Base-by-base conservation (phyloP, 441 rosid species). In the Codiaeum variegatum region DNA sequence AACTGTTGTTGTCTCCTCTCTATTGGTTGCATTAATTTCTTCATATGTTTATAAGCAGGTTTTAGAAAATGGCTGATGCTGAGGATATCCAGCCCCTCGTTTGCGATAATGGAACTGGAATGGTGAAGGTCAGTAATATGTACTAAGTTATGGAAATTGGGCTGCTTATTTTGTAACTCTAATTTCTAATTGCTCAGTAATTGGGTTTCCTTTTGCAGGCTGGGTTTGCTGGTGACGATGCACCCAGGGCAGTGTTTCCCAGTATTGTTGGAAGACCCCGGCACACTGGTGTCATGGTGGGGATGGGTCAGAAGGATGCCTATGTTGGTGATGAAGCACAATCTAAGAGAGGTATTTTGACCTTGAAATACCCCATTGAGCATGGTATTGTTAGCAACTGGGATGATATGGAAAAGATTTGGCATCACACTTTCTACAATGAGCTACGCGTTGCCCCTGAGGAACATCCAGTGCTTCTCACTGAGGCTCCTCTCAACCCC, bases 391-490 rank as follows among this genome's bases (percentile, higher is more conserved):
- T 87, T 5, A 87, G 88, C 85, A 84, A 87, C 81, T 88, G 91
- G 93, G 93, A 88, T 60, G 91, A 84, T 62, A 87, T 88, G 89
- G 93, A 87, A 72, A 87, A 84, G 79, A 84, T 85, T 67, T 86
- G 90, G 90, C 87, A 88, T 75, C 88, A 88, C 77, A 82, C 90
- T 4, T 87, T 87, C 81, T 83, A 87, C 77, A 85, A 81, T 47
- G 89, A 86, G 82, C 83, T 86, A n/a, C 86, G 89, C 13, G 89
- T 86, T 71, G 86, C 86, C 8, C 87, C 87, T 1, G 87, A 84
- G 75, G 89, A 86, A 42, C 89, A 86, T 61, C 89, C 89, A 0
- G 86, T 82, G 31, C 87, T 86, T 64, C 85, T 86, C 31, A 86
- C 87, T 1, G 89, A 86, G 74, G 89, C 89, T 16, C 87, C 89